Conservation (phyloP, 2,329 filamentous ascomycete genomes). For the Aspergillus nomiae region DNA sequence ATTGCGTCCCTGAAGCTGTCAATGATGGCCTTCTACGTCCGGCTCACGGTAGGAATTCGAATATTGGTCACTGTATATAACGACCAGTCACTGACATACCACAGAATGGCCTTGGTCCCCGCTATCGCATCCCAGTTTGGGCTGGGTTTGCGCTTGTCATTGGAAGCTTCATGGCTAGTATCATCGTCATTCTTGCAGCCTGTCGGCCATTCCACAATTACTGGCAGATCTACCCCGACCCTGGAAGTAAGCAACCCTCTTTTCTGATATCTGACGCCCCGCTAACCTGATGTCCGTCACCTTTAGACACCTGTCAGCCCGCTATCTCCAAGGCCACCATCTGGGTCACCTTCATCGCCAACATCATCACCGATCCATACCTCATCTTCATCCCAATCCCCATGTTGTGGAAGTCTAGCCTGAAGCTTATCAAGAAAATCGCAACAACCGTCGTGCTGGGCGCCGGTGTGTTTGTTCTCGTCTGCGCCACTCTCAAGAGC, state of each 20-base stretch:
- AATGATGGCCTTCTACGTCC: constrained; percentile 56
- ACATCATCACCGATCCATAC: constrained; percentile 58
- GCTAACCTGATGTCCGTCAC: not conserved
- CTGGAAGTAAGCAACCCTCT: constrained; percentile 48
- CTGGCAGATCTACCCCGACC: constrained; percentile 61
- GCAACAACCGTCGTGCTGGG: constrained; percentile 54
- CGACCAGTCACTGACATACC: not conserved
- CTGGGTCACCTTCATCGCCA: constrained; percentile 51
- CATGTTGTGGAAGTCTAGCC: constrained; percentile 54
- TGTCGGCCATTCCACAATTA: constrained; percentile 55
- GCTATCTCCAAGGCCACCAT: constrained; percentile 53
- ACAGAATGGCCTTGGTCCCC: constrained; percentile 24
- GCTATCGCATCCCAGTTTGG: constrained; percentile 43
- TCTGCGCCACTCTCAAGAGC: constrained; percentile 55
- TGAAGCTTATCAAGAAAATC: constrained; percentile 52
- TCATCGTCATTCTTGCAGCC: constrained; percentile 51
- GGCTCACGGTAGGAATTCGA: constrained; percentile 43
- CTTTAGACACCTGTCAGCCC: constrained; percentile 47
- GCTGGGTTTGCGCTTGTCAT: constrained; percentile 53
- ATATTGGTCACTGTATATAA: not conserved
- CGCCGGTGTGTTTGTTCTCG: constrained; percentile 55
- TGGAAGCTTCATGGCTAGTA: constrained; percentile 48
- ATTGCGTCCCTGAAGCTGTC: constrained; percentile 56
- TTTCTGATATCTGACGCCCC: not conserved
- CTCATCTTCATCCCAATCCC: constrained; percentile 60